Conservation (phyloP, 2,329 filamentous ascomycete genomes). For the Phaeomoniella chlamydospora region DNA sequence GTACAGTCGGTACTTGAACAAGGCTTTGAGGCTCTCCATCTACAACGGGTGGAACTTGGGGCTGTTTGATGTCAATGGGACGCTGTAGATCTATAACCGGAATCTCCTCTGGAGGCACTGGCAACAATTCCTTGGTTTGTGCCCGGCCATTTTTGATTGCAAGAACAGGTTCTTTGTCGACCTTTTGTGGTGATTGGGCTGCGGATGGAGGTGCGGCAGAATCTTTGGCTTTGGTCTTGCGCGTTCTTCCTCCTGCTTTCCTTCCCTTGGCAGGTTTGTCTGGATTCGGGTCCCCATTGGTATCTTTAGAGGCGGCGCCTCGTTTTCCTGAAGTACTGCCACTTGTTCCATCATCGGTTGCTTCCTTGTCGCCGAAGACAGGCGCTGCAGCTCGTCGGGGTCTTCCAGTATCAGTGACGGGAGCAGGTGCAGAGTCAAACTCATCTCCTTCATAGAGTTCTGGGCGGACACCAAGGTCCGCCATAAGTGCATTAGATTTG, state of each 20-base stretch:
- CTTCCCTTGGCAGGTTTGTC: slow-evolving; percentile 9
- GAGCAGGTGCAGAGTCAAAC: slow-evolving; percentile 17
- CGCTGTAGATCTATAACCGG: neutral
- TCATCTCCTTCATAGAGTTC: slow-evolving; percentile 28
- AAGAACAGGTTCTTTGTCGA: neutral
- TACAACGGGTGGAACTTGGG: slow-evolving; percentile 6
- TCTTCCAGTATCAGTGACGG: slow-evolving; percentile 34
- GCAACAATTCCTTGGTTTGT: neutral
- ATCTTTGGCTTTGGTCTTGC: slow-evolving; percentile 11
- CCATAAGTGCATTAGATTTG: slow-evolving; percentile 33
- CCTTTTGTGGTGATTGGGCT: slow-evolving; percentile 1
- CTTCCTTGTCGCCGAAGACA: slow-evolving; percentile 25
- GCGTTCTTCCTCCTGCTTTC: slow-evolving; percentile 10
- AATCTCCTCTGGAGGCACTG: neutral
- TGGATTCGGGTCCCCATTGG: slow-evolving; percentile 13
- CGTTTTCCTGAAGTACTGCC: slow-evolving; percentile 20
- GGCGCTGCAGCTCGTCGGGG: slow-evolving; percentile 34
- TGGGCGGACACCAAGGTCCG: slow-evolving; percentile 27
- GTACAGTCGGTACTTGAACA: slow-evolving; percentile 2
- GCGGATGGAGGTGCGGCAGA: neutral
- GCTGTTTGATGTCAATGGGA: neutral
- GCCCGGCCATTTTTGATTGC: neutral
- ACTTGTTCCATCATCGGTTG: slow-evolving; percentile 15
- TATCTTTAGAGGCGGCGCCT: slow-evolving; percentile 12
- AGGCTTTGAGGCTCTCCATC: slow-evolving; percentile 4